Evolutionary conservation across 2,329 filamentous ascomycete species (phyloP).

Genomic region (Fusarium sp.): DNA sequence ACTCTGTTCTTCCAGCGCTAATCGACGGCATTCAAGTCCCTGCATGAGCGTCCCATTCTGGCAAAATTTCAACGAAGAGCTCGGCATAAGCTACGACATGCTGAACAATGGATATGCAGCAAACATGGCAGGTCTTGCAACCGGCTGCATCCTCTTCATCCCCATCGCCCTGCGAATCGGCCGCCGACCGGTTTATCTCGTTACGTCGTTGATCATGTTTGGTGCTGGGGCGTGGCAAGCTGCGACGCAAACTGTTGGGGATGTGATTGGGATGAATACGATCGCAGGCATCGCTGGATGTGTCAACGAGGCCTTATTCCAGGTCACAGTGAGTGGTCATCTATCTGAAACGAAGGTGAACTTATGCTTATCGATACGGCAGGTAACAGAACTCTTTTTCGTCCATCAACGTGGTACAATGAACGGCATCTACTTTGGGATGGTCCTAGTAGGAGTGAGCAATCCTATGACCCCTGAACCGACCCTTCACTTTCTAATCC

Average conservation of each 20-base stretch:
- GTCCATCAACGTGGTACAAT: constrained; percentile 45
- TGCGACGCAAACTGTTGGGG: constrained; percentile 27
- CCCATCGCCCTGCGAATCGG: constrained; percentile 47
- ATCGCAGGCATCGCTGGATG: constrained; percentile 49
- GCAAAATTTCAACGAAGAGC: constrained; percentile 27
- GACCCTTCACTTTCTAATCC: background rate
- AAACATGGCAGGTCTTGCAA: constrained; percentile 43
- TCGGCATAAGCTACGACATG: constrained; percentile 32
- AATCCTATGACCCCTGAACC: accelerated
- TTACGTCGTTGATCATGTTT: constrained; percentile 35
- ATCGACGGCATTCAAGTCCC: background rate
- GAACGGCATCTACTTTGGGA: constrained; percentile 37
- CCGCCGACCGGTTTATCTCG: constrained; percentile 44
- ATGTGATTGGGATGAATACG: constrained; percentile 37
- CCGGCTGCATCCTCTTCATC: constrained; percentile 47
- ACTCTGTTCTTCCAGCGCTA: accelerated
- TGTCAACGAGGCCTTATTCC: constrained; percentile 49
- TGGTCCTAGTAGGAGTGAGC: constrained; percentile 30
- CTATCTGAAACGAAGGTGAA: accelerated
- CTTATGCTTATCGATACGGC: accelerated
- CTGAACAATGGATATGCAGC: constrained; percentile 42
- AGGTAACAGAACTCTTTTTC: constrained; percentile 44
- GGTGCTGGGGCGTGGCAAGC: constrained; percentile 40
- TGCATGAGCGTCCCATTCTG: constrained; percentile 34
- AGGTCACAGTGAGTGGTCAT: constrained; percentile 44